A percentile compares a stretch with the other conserved stretches of the same genome.
phyloP scores from a whole-genome alignment of 257 asterid species.

The Fraxinus americana region DNA sequence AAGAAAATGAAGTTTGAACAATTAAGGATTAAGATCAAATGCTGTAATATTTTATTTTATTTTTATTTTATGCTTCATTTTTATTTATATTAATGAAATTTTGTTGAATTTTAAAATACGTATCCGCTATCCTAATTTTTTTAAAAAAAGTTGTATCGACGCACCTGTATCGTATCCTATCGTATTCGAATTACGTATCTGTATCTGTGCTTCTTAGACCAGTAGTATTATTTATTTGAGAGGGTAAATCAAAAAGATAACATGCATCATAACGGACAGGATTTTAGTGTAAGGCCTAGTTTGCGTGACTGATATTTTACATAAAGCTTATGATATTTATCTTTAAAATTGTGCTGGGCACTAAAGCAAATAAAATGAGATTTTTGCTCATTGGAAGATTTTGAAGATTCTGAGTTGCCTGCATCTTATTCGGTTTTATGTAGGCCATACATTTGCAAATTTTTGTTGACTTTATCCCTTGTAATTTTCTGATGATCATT shows the following conservation, averaged over 20 bases:
- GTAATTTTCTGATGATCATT: neutral
- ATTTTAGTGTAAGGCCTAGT: neutral
- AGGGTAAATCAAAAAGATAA: neutral
- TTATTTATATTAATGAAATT: too few relatives aligned
- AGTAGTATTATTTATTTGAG: neutral
- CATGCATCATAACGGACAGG: neutral
- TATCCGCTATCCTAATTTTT: too few relatives aligned
- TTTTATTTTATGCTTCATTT: too few relatives aligned
- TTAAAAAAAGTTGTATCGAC: too few relatives aligned
- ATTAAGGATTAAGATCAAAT: too few relatives aligned
- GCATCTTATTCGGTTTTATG: conserved; percentile 6
- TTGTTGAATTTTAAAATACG: too few relatives aligned
- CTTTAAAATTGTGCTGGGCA: neutral
- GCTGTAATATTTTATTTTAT: too few relatives aligned
- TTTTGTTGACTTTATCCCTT: neutral
- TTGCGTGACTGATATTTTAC: neutral
- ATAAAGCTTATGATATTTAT: neutral
- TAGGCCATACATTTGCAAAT: conserved; percentile 9
- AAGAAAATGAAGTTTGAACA: too few relatives aligned
- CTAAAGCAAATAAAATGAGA: neutral
- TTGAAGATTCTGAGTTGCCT: neutral
- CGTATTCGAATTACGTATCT: too few relatives aligned
- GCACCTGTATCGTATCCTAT: too few relatives aligned
- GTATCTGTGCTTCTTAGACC: too few relatives aligned
- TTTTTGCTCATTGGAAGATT: neutral